Conservation (phyloP, 331 rosid species). For the Erythrophleum ivorense region DNA sequence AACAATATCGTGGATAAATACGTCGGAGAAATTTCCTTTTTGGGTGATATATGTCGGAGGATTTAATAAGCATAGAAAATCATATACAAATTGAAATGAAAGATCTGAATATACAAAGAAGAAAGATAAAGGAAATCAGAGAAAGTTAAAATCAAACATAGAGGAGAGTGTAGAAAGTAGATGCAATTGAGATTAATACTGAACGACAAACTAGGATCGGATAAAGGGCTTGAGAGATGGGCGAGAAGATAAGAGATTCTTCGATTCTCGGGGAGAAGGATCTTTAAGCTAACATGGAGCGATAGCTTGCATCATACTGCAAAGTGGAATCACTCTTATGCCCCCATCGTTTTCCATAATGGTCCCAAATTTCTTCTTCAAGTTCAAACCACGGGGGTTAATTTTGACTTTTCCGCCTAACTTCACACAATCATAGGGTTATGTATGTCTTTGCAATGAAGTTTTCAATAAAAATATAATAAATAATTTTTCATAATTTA, state of each 20-base stretch:
- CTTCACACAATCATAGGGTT: too few species aligned
- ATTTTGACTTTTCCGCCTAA: background rate
- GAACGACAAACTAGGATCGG: constrained; percentile 7
- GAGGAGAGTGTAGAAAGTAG: background rate
- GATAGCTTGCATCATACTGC: constrained; percentile 23
- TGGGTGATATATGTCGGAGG: background rate
- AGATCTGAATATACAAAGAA: constrained; percentile 19
- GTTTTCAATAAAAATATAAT: too few species aligned
- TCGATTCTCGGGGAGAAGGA: background rate
- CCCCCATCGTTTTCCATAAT: constrained; percentile 14
- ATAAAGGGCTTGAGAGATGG: constrained; percentile 32
- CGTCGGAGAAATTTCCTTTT: background rate
- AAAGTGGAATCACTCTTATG: constrained; percentile 28
- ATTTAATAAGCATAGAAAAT: background rate
- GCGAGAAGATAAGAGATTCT: constrained; percentile 60
- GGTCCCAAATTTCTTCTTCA: background rate
- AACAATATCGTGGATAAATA: background rate
- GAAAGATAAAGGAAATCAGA: background rate
- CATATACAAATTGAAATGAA: background rate
- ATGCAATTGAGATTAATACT: background rate
- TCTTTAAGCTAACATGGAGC: background rate
- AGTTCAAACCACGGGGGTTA: background rate
- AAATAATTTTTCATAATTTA: too few species aligned
- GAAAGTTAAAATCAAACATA: background rate
- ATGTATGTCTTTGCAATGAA: too few species aligned